Evolutionary conservation across 768 basidiomycete genomes (phyloP), one percentile per base, ranked within the genome.

Genomic region (Amanita rubescens): DNA sequence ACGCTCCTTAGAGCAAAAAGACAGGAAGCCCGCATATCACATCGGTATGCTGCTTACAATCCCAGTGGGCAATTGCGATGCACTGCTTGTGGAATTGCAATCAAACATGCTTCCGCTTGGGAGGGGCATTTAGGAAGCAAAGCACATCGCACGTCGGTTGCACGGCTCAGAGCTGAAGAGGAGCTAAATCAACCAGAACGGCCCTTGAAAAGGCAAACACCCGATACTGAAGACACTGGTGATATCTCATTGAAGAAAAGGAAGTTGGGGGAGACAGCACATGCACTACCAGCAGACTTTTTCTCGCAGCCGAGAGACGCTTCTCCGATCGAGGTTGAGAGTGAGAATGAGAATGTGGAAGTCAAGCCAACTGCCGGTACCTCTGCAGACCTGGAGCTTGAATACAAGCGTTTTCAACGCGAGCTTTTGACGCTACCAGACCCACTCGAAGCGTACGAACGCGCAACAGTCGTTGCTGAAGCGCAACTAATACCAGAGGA

Each of bases 81-180:
- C 60, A 61, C 72, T 3, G 77, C 81, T 22, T 93, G 90, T 62
- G 74, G 74, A 1, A 76, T 71, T 10, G 54, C 68, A 17, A 75
- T 93, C 53, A 92, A 90, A 61, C 81, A 90, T 61, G 77, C 87
- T 3, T 80, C 85, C 22, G 85, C 86, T n/a, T 93, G 90, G 90
- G 82, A 90, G 55, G 88, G 90, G 19, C 90, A 93, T 67, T 65
- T 93, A 17, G 89, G 85, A 11, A 89, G 85, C 69, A 92, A 92
- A 69, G 68, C 68, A 1, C 90, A 93, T 64, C 81, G 90, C 32
- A 82, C 74, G 37, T 84, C 80, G 61, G 81, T 84, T 15, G 73
- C 75, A 10, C 77, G 78, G 15, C 62, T 82, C 41, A 79, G 74
- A 56, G 81, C 82, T 61, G 76, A 82, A 58, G 80, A 51, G 55